A percentile compares a stretch with the other conserved stretches of the same genome.
These are phyloP conservation scores for Jackrogersella minutella DNA, from an alignment of 495 filamentous ascomycete species.

Conservation along the genomic window DNA sequence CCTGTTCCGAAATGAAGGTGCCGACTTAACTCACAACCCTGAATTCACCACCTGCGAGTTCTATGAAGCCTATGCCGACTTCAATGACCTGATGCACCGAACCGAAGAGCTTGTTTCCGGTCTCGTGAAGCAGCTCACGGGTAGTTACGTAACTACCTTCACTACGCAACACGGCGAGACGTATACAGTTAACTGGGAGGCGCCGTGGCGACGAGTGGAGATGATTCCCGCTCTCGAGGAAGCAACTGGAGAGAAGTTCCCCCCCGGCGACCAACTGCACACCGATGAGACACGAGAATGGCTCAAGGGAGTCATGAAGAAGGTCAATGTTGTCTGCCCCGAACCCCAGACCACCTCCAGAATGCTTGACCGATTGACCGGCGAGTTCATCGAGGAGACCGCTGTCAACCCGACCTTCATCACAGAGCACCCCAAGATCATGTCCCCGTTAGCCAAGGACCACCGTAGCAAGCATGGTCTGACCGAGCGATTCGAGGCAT, in stretches of 20 bases:
- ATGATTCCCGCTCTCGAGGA: slow-evolving; percentile 97
- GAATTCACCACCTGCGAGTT: slow-evolving; percentile 99
- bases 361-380: slow-evolving; percentile 96
- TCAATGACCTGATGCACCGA: slow-evolving; percentile 89
- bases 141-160: slow-evolving; percentile 83
- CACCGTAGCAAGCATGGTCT: slow-evolving; percentile 83
- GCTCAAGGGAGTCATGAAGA: slow-evolving; percentile 82
- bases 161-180: slow-evolving; percentile 80
- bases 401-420: slow-evolving; percentile 98
- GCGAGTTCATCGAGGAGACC: slow-evolving; percentile 93
- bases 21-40: slow-evolving; percentile 97
- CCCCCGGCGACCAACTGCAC: slow-evolving; percentile 86
- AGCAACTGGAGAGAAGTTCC: slow-evolving; percentile 91
- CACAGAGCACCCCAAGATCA: slow-evolving; percentile 65
- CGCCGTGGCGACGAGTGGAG: slow-evolving; percentile 90
- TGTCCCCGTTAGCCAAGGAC: slow-evolving; percentile 97
- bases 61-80: slow-evolving; percentile 94
- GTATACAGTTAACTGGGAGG: slow-evolving; percentile 93
- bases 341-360: slow-evolving; percentile 93
- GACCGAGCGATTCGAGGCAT: slow-evolving; percentile 96
- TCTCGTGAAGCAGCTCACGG: slow-evolving; percentile 90
- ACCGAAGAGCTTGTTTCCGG: slow-evolving; percentile 94
- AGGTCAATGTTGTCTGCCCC: slow-evolving; percentile 88
- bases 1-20: slow-evolving; percentile 93
- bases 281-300: slow-evolving; percentile 87